phyloP scores from a whole-genome alignment of 1,284 basidiomycete species.

The Chiua sp. region DNA sequence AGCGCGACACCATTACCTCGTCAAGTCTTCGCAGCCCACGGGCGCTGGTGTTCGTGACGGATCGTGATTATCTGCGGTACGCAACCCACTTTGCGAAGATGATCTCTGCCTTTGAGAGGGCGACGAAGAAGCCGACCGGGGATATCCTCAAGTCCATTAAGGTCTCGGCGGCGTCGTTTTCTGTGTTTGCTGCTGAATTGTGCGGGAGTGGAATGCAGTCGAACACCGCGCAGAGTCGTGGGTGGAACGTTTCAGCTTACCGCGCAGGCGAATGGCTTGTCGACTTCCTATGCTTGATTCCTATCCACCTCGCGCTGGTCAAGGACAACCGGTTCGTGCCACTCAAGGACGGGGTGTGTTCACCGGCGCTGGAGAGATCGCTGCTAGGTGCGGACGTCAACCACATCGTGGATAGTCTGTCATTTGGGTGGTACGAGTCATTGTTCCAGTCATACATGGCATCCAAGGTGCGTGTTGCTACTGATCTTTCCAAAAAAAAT shows the following conservation, averaged over 20 bases:
- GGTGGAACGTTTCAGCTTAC: conserved; percentile 44
- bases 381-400: conserved; percentile 64
- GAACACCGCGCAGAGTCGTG: neutral
- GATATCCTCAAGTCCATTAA: conserved; percentile 44
- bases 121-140: conserved; percentile 47
- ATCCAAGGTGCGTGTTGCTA: conserved; percentile 45
- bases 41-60: conserved; percentile 51
- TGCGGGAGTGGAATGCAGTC: conserved; percentile 2
- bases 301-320: conserved; percentile 64
- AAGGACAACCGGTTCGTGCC: conserved; percentile 64
- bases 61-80: conserved; percentile 41
- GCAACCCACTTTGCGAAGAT: conserved; percentile 49
- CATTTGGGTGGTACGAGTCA: conserved; percentile 71
- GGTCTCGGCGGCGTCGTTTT: conserved; percentile 29
- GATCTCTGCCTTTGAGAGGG: conserved; percentile 51
- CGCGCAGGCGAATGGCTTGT: conserved; percentile 67
- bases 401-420: conserved; percentile 56
- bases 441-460: conserved; percentile 68
- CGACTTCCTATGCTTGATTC: conserved; percentile 64
- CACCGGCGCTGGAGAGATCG: conserved; percentile 52
- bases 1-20: conserved; percentile 49
- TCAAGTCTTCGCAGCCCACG: conserved; percentile 36
- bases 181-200: conserved; percentile 26
- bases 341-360: conserved; percentile 61
- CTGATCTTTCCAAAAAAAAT: too few species aligned